These are phyloP conservation scores for Pyrenophora graminea DNA, from an alignment of 2,329 filamentous ascomycete species.

Conservation along the genomic window DNA sequence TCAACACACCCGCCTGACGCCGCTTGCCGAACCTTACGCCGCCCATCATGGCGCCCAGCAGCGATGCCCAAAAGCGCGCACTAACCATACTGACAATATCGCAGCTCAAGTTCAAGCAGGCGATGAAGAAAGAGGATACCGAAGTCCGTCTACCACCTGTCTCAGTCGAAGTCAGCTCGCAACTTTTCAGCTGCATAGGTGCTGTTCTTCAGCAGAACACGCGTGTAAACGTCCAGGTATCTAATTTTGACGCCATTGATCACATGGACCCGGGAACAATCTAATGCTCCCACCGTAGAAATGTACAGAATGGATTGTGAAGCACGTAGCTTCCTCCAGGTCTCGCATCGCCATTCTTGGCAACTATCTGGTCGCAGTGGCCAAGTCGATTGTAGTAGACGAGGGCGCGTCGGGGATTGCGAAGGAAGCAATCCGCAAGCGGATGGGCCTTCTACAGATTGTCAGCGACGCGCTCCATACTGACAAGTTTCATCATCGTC, in stretches of 20 bases:
- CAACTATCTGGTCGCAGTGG: slow-evolving; percentile 74
- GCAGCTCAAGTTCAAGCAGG: slow-evolving; percentile 37
- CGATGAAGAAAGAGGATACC: slow-evolving; percentile 27
- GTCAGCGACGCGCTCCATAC: slow-evolving; percentile 74
- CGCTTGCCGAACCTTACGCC: slow-evolving; percentile 2
- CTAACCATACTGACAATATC: slow-evolving; percentile 31
- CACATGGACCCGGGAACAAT: slow-evolving; percentile 29
- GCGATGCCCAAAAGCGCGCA: slow-evolving; percentile 28
- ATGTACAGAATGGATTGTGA: slow-evolving; percentile 84
- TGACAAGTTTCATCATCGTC: slow-evolving; percentile 33
- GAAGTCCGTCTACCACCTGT: slow-evolving; percentile 25
- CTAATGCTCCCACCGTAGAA: slow-evolving; percentile 59
- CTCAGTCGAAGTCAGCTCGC: slow-evolving; percentile 25
- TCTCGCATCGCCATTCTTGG: slow-evolving; percentile 69
- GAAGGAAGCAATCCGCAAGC: slow-evolving; percentile 66
- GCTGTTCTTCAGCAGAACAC: slow-evolving; percentile 36
- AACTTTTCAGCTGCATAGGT: slow-evolving; percentile 32
- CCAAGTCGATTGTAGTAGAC: slow-evolving; percentile 59
- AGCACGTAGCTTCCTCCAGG: slow-evolving; percentile 70
- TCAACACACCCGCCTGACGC: slow-evolving; percentile 4
- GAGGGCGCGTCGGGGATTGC: slow-evolving; percentile 12
- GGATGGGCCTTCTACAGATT: slow-evolving; percentile 77
- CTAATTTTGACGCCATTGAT: slow-evolving; percentile 27
- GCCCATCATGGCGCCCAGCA: slow-evolving; percentile 26
- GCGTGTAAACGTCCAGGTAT: slow-evolving; percentile 41